Percentiles rank a stretch among this genome's conserved stretches.
These are phyloP conservation scores for Iris macrosiphon DNA, from an alignment of 106 monocot genomes.

Conservation along the genomic window DNA sequence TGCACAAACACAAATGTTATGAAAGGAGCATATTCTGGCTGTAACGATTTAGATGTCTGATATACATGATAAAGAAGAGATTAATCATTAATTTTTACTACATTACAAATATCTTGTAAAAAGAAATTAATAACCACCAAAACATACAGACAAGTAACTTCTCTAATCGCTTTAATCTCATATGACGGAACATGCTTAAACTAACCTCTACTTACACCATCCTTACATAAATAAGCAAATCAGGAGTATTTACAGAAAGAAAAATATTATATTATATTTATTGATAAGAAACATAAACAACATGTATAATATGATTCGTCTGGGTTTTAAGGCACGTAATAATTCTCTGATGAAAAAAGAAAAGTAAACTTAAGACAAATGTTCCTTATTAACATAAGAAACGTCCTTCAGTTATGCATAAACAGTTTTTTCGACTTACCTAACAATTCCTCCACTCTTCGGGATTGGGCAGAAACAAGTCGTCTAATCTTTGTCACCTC, in stretches of 20 bases:
- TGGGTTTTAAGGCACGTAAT: slow-evolving; percentile 49
- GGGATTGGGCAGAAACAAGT: slow-evolving; percentile 60
- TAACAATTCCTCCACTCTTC: slow-evolving; percentile 28
- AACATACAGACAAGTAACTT: neutral
- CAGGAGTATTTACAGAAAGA: neutral
- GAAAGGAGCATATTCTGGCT: slow-evolving; percentile 47
- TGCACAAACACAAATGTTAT: slow-evolving; percentile 90
- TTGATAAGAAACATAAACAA: neutral
- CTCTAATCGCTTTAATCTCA: slow-evolving; percentile 76
- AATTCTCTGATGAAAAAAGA: slow-evolving; percentile 46
- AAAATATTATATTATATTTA: neutral
- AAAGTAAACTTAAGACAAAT: neutral
- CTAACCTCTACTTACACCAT: slow-evolving; percentile 77
- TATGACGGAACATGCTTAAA: slow-evolving; percentile 51
- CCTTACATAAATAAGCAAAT: slow-evolving; percentile 19
- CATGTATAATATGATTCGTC: slow-evolving; percentile 83
- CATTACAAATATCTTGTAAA: neutral
- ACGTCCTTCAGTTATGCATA: too few species aligned
- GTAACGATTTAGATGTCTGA: slow-evolving; percentile 61
- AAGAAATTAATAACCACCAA: neutral
- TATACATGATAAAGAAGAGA: neutral
- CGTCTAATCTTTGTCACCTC: slow-evolving; percentile 53
- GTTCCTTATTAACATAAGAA: slow-evolving; percentile 10
- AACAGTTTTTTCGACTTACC: too few species aligned
- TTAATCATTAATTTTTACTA: neutral